These are phyloP conservation scores for Cornus suecica DNA, from an alignment of 148 eudicot genomes.

Conservation along the genomic window DNA sequence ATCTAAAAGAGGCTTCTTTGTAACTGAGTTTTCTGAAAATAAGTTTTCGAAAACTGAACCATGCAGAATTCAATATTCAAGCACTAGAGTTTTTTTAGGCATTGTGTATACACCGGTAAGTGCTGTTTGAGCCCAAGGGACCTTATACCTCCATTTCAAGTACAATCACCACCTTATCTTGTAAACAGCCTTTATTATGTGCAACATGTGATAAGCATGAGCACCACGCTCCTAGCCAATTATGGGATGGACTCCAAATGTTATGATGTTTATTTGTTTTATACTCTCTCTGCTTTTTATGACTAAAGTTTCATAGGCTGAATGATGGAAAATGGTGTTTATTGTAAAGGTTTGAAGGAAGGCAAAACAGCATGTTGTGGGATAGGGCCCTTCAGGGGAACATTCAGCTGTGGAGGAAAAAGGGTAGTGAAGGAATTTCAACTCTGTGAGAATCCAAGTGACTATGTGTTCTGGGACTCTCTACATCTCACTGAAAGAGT, in stretches of 20 bases:
- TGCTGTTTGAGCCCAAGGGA: no score
- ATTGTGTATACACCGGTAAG: no score
- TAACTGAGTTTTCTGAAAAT: no score
- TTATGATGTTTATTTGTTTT: no score
- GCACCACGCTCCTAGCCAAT: neutral
- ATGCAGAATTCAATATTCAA: no score
- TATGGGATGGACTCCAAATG: neutral
- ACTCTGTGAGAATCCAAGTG: constrained; percentile 28
- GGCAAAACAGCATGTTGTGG: constrained; percentile 40
- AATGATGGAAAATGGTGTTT: constrained; percentile 1
- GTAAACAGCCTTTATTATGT: neutral
- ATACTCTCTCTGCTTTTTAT: neutral
- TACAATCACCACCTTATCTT: neutral
- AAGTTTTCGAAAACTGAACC: no score
- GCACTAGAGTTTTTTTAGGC: no score
- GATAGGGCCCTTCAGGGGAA: constrained; percentile 29
- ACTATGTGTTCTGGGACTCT: constrained; percentile 43
- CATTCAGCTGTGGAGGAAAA: constrained; percentile 40
- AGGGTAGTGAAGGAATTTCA: constrained; percentile 32
- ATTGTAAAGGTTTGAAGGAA: constrained; percentile 28
- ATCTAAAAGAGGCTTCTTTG: no score
- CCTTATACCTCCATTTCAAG: no score
- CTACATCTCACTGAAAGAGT: constrained; percentile 36
- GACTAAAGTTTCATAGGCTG: neutral
- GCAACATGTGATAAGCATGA: neutral